These are phyloP conservation scores for Kluyveromyces sp. DNA, from an alignment of 1,139 yeast species.

Conservation along the genomic window DNA sequence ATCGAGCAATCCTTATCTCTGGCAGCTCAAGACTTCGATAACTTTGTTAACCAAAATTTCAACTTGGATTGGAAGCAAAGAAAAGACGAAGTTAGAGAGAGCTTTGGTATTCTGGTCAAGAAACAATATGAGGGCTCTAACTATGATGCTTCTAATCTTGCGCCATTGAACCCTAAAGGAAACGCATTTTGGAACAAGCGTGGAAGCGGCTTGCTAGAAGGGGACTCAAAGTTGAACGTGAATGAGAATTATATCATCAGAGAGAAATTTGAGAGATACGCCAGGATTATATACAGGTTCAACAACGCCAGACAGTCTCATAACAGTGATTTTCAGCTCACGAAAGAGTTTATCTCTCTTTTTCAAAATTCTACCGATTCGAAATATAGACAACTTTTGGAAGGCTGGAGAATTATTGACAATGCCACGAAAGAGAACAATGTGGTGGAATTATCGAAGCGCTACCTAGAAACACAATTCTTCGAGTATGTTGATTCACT, in stretches of 20 bases:
- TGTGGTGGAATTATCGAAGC: conserved; percentile 51
- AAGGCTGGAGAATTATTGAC: conserved; percentile 55
- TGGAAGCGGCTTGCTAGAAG: conserved; percentile 28
- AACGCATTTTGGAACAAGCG: conserved; percentile 31
- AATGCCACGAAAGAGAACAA: conserved; percentile 18
- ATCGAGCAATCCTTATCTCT: conserved; percentile 72
- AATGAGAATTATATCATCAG: conserved; percentile 36
- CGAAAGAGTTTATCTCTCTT: conserved; percentile 33
- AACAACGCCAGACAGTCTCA: conserved; percentile 60
- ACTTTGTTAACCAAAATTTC: conserved; percentile 63
- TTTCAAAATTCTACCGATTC: conserved; percentile 38
- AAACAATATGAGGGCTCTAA: conserved; percentile 9
- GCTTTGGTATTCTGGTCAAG: conserved; percentile 37
- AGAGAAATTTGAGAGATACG: conserved; percentile 67
- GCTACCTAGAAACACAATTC: conserved; percentile 69
- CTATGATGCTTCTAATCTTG: conserved; percentile 7
- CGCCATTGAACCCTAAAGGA: conserved; percentile 23
- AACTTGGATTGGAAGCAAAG: conserved; percentile 79
- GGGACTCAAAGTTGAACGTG: conserved; percentile 34
- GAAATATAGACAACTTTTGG: conserved; percentile 57
- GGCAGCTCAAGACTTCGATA: conserved; percentile 80
- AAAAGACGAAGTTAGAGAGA: conserved; percentile 63
- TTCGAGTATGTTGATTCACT: conserved; percentile 65
- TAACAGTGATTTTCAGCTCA: conserved; percentile 29
- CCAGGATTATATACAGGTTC: conserved; percentile 60